Base-by-base conservation (phyloP, 805 yeast species). In the Wickerhamiella parazyma region DNA sequence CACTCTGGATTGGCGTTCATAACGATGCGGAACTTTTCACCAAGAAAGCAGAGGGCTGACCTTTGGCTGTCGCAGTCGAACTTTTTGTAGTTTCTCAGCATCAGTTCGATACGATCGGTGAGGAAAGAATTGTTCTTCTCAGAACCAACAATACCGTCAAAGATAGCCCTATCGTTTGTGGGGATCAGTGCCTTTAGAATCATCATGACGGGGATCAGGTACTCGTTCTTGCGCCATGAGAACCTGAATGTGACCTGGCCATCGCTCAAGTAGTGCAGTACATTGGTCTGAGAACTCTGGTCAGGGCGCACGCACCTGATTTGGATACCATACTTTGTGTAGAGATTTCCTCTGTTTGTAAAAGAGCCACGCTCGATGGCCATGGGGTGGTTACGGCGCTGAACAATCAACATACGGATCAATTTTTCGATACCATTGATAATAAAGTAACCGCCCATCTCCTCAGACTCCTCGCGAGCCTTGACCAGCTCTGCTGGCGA, bases 351-450 rank as follows among this genome's bases (percentile, higher is more conserved):
- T 72, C 98, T 80, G 66, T 86, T 86, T 41, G 79, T 80, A 58
- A 89, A 91, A 9, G 94, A 82, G 26, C 95, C 93, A 67, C 98
- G 84, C 47, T 86, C 80, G 55, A 91, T 76, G 10, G 97, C 97
- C 95, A 91, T 85, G 19, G 97, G 94, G 60, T 87, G 96, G 62
- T 91, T 91, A 64, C 98, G 75, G 63, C 97, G 79, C 66, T 89
- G 98, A 16, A 91, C 96, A 68, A 91, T 85, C 62, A 91, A 75
- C 97, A 91, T 85, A 67, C 98, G 83, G 55, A 91, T 76, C 56
- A 91, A 71, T 65, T 91, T 91, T 64, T 91, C 98, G 54, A 89
- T 87, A 70, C 98, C 98, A 60, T 89, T 89, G 48, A 89, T 87
- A 53, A 86, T 75, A 63, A 91, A 91, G 63, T 91, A 91, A 33